Evolutionary conservation across 2,329 filamentous ascomycete species (phyloP), one percentile per base, ranked within the genome.

Genomic region (Penicillium decumbens): DNA sequence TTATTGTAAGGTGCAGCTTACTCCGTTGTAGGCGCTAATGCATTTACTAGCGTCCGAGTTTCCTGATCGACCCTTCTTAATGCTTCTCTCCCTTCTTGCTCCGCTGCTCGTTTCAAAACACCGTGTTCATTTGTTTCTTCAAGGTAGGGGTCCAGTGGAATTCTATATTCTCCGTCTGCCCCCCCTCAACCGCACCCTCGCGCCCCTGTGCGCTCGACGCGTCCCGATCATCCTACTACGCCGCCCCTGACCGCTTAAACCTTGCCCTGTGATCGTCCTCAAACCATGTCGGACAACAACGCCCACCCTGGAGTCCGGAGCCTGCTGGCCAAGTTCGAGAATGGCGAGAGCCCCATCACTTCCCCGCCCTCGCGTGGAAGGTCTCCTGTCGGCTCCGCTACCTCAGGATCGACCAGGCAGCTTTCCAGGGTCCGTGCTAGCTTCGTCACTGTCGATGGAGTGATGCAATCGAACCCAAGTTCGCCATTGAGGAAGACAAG

Each of bases 301-400:
- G 41, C 52, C 42, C 59, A 66, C 43, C 65, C 64, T 23, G 83
- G 80, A 64, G 85, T 88, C 64, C 84, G 79, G 73, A 88, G 87
- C 73, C 81, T 91, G 58, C 79, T 85, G 62, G 87, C 87, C 65
- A 89, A 88, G 79, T 90, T 90, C 68, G 87, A 91, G 76, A 87
- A 82, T 71, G 81, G 79, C 67, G 80, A 82, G 59, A 75, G 76
- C 54, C 82, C 57, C 40, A 61, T 82, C 58, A 75, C 77, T 50
- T 84, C 80, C 61, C 80, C 83, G 57, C 82, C 83, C 13, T 84
- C 86, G 56, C 78, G 86, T 74, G 87, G 86, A 53, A 79, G 86
- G 68, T 86, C 84, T 50, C 85, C 85, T 46, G 81, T 77, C 48
- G 66, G 64, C 24, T 72, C 72, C 30, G 69, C 70, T 57, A 67